Evolutionary conservation across 441 rosid genomes (phyloP).

Genomic region (Erodium texanum): DNA sequence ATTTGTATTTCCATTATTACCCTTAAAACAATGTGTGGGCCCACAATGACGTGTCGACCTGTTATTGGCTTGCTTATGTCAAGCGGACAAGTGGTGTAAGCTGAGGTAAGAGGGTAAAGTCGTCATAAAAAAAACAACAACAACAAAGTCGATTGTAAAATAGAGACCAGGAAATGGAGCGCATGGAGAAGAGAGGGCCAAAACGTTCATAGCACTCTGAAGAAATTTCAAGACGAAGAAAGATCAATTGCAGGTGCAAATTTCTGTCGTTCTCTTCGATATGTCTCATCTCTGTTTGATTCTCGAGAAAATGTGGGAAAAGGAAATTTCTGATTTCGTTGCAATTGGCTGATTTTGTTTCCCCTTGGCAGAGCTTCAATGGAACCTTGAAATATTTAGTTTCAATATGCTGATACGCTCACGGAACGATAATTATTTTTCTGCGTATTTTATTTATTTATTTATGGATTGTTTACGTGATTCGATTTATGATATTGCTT

Average conservation of each 20-base stretch:
- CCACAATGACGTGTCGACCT: neutral
- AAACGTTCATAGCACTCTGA: neutral
- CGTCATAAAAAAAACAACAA: too few species aligned
- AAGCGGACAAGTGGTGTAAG: too few species aligned
- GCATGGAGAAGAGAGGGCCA: neutral
- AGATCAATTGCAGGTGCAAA: constrained; percentile 17
- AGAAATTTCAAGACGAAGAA: neutral
- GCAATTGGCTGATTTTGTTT: neutral
- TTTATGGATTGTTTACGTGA: too few species aligned
- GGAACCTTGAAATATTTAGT: neutral
- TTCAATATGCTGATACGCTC: neutral
- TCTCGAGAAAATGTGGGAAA: neutral
- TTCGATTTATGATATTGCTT: neutral
- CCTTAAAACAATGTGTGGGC: neutral
- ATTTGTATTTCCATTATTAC: neutral
- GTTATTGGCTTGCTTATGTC: neutral
- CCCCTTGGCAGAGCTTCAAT: constrained; percentile 4
- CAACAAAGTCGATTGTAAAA: too few species aligned
- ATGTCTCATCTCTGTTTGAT: neutral
- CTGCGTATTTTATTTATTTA: neutral
- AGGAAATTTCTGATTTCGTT: neutral
- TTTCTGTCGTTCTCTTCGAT: neutral
- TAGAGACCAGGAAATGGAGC: too few species aligned
- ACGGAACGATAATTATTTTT: neutral
- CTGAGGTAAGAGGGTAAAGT: neutral